phyloP scores from a whole-genome alignment of 768 basidiomycete species.

The Sarcomyxa edulis region DNA sequence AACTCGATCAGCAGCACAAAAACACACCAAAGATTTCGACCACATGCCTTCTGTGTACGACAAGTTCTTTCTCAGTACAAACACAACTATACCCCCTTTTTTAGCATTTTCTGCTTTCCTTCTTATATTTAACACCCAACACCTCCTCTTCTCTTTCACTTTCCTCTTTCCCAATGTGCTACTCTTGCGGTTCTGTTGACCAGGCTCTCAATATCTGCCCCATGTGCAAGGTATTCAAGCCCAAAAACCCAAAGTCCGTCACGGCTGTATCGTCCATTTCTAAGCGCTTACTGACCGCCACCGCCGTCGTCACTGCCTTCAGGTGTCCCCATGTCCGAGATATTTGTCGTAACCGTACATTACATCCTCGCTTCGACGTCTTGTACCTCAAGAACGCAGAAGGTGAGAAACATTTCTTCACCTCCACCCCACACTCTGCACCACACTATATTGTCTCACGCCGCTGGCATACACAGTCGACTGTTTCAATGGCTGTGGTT shows the following conservation, averaged over 20 bases:
- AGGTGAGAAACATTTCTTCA: constrained; percentile 38
- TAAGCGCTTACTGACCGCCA: constrained; percentile 15
- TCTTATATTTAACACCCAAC: constrained; percentile 7
- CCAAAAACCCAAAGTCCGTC: constrained; percentile 43
- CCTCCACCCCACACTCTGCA: constrained; percentile 10
- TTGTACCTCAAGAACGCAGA: constrained; percentile 84
- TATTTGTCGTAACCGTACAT: constrained; percentile 66
- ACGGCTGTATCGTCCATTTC: too few relatives aligned
- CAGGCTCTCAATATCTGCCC: constrained; percentile 66
- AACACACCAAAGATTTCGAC: constrained; percentile 5
- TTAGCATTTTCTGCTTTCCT: background rate
- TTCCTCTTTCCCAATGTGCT: constrained; percentile 56
- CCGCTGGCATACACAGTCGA: constrained; percentile 48
- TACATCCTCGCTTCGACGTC: constrained; percentile 75
- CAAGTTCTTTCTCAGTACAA: constrained; percentile 28
- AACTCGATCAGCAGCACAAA: constrained; percentile 5
- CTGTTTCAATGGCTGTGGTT: constrained; percentile 83
- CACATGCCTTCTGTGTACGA: constrained; percentile 13
- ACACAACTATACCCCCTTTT: constrained; percentile 30
- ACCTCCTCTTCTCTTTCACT: constrained; percentile 15
- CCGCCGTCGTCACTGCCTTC: too few relatives aligned
- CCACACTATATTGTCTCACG: constrained; percentile 13
- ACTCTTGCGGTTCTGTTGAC: constrained; percentile 62
- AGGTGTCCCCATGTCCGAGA: constrained; percentile 78
- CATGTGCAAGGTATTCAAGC: constrained; percentile 81